Evolutionary conservation across 164 flowering plant species (phyloP).

Genomic region (Chimonanthus salicifolius): DNA sequence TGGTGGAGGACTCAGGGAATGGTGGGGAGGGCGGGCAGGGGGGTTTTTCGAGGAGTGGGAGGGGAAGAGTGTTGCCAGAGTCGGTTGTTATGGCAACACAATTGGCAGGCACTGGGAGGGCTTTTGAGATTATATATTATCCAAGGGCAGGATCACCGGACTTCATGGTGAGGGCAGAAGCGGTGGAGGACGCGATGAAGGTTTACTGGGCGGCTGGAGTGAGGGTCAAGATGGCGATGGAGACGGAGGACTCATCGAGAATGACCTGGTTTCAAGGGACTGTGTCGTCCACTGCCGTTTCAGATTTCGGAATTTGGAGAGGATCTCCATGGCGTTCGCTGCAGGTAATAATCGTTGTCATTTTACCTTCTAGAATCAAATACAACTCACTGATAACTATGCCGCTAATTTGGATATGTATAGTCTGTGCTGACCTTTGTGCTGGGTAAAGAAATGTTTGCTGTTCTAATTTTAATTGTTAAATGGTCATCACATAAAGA

Average conservation of each 20-base stretch:
- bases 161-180: slow-evolving; percentile 58
- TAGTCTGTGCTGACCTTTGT: no score
- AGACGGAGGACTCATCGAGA: slow-evolving; percentile 55
- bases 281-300: slow-evolving; percentile 19
- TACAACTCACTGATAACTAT: not conserved
- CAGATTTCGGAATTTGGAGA: slow-evolving; percentile 34
- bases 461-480: not conserved
- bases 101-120: slow-evolving; percentile 28
- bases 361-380: no score
- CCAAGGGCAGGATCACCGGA: slow-evolving; percentile 54
- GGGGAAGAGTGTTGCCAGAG: slow-evolving; percentile 25
- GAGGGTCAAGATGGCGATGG: slow-evolving; percentile 61
- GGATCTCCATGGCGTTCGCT: slow-evolving; percentile 74
- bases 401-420: not conserved
- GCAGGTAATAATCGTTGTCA: slow-evolving; percentile 32
- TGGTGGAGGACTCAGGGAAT: not conserved
- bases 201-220: slow-evolving; percentile 47
- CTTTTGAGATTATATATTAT: slow-evolving; percentile 59
- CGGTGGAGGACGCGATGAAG: slow-evolving; percentile 41
- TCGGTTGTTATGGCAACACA: slow-evolving; percentile 27
- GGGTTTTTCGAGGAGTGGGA: slow-evolving; percentile 21
- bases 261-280: slow-evolving; percentile 57
- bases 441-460: not conserved
- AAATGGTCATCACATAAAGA: no score
- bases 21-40: slow-evolving; percentile 11